Evolutionary conservation across 208 protist species (phyloP), one percentile per base, ranked within the genome.

Genomic region (Trypanosoma theileri): DNA sequence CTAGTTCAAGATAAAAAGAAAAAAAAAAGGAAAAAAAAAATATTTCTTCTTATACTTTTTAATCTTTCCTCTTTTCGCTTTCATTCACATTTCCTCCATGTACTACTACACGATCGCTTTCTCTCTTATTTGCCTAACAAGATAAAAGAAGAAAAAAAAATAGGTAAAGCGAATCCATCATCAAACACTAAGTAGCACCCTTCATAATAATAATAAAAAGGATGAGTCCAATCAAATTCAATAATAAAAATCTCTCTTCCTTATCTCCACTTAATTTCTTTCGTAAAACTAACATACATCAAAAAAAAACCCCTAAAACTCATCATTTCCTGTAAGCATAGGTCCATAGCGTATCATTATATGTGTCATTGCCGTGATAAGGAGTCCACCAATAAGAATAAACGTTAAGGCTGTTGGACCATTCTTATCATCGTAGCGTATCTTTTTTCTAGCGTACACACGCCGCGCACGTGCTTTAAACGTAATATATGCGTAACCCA

Each of bases 371-470:
- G 69, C 75, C 0, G 82, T 70, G 17, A 88, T 59, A 19, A 79
- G 63, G 51, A 95, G 81, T 35, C 68, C 71, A 31, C 75, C 44
- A n/a, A 41, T 64, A 6, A 95, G n/a, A 51, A 88, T 59, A 59
- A 89, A 63, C n/a, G 90, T 92, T 56, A 95, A 67, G 59, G 57
- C 72, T 26, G 75, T 89, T 35, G 90, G 87, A 4, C 85, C 86
- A 17, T 69, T 65, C 17, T 77, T 66, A 50, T 93, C 86, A 60
- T 95, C 90, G 61, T 83, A 95, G 55, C 90, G 90, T 26, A 95
- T 89, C 77, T 95, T 95, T 45, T 83, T 81, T 4, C 87, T 75
- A 11, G 87, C 90, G 59, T 95, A 95, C 16, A 95, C 90, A 28
- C 90, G 86, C 4, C 82, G 78, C 16, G 86, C 65, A 28, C 90